Base-by-base conservation (phyloP, 495 filamentous ascomycete genomes). In the Xanthoparmelia taractica region DNA sequence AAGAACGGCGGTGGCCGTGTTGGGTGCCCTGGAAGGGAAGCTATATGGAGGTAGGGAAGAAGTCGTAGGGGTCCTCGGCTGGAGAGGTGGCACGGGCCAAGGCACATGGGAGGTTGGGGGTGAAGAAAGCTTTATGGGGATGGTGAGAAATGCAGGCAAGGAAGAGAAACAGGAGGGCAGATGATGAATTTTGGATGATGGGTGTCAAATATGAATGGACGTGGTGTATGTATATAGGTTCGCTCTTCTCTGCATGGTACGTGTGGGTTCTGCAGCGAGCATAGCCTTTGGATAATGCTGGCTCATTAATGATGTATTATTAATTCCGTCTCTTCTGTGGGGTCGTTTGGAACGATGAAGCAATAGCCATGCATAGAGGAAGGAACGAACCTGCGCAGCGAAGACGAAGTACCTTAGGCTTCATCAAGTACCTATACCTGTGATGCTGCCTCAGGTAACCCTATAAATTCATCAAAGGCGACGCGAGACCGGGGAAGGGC, bases 1-100 rank as follows among this genome's bases (percentile, higher is more conserved):
- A 29, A 82, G 93, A 4, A 85, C 89, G 0, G 88, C 84, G 1
- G 85, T 97, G 8, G 94, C 87, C 5, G 71, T 90, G 38, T 73
- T 96, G 8, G 75, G 82, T 15, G 74, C 75, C 56, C 71, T 90
- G 33, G 87, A 91, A 68, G 69, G 80, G 0, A 84, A 80, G 66
- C 72, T 90, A 4, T 85, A 86, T 61, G 82, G 85, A 5, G 78
- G 76, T 63, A 71, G 66, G 25, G 76, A 80, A 40, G 82, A 84
- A 58, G 77, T 76, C n/a, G 41, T 83, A 12, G 75, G 77, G 37
- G 72, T 83, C 37, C 71, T 89, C 7, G 79, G 82, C 34, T 87
- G 81, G 84, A 68, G 70, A 61, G 76, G 69, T 61, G 76, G 76
- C 23, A 73, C 71, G 41, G 76, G 73, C 55, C 66, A 74, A 57